Conservation (phyloP, 2,329 filamentous ascomycete species). For the Incumbomyces delicatus region DNA sequence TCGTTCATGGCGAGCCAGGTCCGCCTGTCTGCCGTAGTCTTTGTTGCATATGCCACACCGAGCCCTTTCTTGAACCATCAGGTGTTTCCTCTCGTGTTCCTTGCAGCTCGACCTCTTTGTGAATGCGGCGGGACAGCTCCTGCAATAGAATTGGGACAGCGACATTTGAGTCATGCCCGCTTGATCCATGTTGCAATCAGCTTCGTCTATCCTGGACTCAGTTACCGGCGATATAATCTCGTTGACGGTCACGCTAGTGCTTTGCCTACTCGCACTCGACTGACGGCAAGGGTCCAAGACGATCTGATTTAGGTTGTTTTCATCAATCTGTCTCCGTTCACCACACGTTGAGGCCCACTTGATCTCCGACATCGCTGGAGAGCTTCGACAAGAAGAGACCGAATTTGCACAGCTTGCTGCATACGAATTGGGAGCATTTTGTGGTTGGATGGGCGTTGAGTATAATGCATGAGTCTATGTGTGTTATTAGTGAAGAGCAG, state of each 20-base stretch:
- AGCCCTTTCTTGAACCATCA: not conserved
- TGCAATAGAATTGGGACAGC: not conserved
- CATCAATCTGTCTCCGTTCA: too few relatives aligned
- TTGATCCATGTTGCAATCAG: too few relatives aligned
- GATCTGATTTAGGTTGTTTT: too few relatives aligned
- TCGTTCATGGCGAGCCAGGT: slow-evolving; percentile 5
- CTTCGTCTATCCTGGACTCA: too few relatives aligned
- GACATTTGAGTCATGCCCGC: not conserved
- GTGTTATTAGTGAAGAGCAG: too few relatives aligned
- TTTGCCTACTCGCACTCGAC: too few relatives aligned
- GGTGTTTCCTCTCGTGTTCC: slow-evolving; percentile 1
- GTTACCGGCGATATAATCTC: too few relatives aligned
- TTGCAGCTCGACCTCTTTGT: not conserved
- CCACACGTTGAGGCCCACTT: not conserved
- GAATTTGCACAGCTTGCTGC: not conserved
- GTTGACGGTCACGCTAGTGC: too few relatives aligned
- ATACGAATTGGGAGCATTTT: too few relatives aligned
- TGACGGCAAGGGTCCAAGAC: too few relatives aligned
- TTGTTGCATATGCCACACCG: slow-evolving; percentile 2
- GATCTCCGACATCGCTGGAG: not conserved
- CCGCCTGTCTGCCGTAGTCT: slow-evolving; percentile 2
- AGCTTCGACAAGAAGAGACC: not conserved
- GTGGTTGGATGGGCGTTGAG: too few relatives aligned
- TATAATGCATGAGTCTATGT: too few relatives aligned
- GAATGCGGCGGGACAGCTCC: not conserved